A percentile compares a stretch with the other conserved stretches of the same genome.
phyloP scores from a whole-genome alignment of 2,329 filamentous ascomycete genomes.

The Hymenoscyphus scutula region DNA sequence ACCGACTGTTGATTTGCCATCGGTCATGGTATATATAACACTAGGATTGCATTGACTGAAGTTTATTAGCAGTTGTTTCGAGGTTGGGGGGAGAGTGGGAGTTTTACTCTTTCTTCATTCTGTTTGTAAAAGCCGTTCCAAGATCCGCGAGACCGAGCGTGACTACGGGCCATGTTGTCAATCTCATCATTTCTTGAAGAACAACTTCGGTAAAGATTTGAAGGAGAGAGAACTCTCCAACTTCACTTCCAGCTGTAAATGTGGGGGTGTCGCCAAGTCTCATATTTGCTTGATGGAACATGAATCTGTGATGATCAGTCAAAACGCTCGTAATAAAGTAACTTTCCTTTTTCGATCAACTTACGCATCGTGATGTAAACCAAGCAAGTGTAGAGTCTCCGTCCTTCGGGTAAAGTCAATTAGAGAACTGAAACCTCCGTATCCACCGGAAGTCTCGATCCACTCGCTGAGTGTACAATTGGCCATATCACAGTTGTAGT shows the following conservation, averaged over 20 bases:
- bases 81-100: not conserved
- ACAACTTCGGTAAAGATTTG: constrained; percentile 28
- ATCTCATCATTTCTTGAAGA: constrained; percentile 27
- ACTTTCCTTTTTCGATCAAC: not conserved
- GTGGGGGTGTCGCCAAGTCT: constrained; percentile 45
- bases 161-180: constrained; percentile 51
- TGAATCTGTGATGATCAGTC: constrained; percentile 3
- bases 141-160: constrained; percentile 32
- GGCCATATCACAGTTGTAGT: constrained; percentile 46
- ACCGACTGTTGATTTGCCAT: not conserved
- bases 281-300: constrained; percentile 45
- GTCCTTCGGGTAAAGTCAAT: constrained; percentile 48
- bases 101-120: constrained; percentile 1
- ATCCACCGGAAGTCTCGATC: constrained; percentile 55
- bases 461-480: constrained; percentile 56
- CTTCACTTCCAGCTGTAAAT: constrained; percentile 19
- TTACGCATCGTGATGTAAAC: constrained; percentile 38
- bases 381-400: constrained; percentile 53
- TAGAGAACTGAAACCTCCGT: constrained; percentile 50
- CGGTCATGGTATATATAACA: not conserved
- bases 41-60: not conserved
- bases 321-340: not conserved
- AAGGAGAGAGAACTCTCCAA: constrained; percentile 21
- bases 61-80: not conserved
- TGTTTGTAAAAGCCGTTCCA: constrained; percentile 1